Base-by-base conservation (phyloP, 169 alveolate genomes). In the Cryptosporidium canis region DNA sequence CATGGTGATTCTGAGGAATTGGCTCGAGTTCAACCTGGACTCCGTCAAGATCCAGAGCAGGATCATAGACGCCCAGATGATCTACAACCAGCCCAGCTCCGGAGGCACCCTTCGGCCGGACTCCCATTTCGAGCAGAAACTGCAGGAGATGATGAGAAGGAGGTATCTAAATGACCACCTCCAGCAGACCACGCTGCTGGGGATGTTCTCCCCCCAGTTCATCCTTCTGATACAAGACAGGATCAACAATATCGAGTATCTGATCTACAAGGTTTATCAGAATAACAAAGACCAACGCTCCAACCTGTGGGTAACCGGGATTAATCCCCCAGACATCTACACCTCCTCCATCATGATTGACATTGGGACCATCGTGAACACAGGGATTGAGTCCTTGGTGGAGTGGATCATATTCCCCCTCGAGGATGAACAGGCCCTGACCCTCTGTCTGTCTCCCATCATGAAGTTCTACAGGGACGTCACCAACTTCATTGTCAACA, bases 341-440 rank as follows among this genome's bases (percentile, higher is more conserved):
- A 37, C 72, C 2, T 77, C 87, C 5, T 61, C 87, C 14, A 55
- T 77, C 18, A 58, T 77, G 55, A 77, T 77, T 27, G 87, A 77
- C 27, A 77, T 77, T 0, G 53, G 77, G 14, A 77, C 87, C 3
- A 77, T 77, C 12, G 64, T 77, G 6, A 77, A 77, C 44, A 77
- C 87, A 0, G 87, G 87, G 2, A 58, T 77, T 6, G 87, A 77
- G 14, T 77, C 87, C 12, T 27, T 77, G n/a, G 29, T 39, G 2
- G 87, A 77, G 43, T 77, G 87, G 87, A 12, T 77, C 18, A 77
- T 35, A 27, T 77, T 77, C n/a, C 87, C 87, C 31, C 12, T 77
- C 3, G 87, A 77, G 31, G 83, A 68, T 48, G 70, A 55, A 29
- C 64, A 55, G 16, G 35, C 72, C 7, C n/a, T 77, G 61, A 35